Evolutionary conservation across 352 stramenopile species (phyloP), one percentile per base, ranked within the genome.

Genomic region (Paralagenidium karlingii): DNA sequence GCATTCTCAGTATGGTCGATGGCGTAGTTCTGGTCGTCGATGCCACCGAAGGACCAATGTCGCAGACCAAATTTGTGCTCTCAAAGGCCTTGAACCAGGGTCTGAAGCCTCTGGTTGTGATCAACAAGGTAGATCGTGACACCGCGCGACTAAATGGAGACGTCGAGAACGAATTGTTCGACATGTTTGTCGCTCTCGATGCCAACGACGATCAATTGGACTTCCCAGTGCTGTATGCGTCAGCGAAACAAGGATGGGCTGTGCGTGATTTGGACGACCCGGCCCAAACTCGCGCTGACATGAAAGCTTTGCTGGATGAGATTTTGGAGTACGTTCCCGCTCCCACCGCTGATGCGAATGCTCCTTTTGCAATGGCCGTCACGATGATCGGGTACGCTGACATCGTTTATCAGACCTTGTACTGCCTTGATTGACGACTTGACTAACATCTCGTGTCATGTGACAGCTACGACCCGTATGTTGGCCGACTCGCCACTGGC

Each of bases 21-120:
- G 95, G 94, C 24, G 92, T 98, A 21, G 87, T 96, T 28, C 69
- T 99, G 6, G 83, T 99, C 5, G 96, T 99, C 7, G 94, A 98
- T 63, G 94, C 94, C 5, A 96, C 78, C 0, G 96, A 99, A 60
- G 95, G 95, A 2, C 77, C 78, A 20, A 98, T 98, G 89, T 93
- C 84, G 21, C 95, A 99, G 53, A 99, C 95, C 39, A 98, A 99
- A 58, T 99, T 98, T 53, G 95, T 99, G 28, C 62, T 99, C n/a
- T 92, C 68, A 25, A 95, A 98, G 55, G 95, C 95, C 26, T 66
- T 99, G 16, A 79, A 87, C 38, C 60, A 80, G 15, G 86, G 86
- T 21, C 56, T 98, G 3, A 91, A 92, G 55, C 91, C 92, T 12
- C 63, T 99, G 8, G 92, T 99, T 15, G 90, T 99, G 15, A 75